Base-by-base conservation (phyloP, 2,329 filamentous ascomycete species). In the Colletotrichum phormii region DNA sequence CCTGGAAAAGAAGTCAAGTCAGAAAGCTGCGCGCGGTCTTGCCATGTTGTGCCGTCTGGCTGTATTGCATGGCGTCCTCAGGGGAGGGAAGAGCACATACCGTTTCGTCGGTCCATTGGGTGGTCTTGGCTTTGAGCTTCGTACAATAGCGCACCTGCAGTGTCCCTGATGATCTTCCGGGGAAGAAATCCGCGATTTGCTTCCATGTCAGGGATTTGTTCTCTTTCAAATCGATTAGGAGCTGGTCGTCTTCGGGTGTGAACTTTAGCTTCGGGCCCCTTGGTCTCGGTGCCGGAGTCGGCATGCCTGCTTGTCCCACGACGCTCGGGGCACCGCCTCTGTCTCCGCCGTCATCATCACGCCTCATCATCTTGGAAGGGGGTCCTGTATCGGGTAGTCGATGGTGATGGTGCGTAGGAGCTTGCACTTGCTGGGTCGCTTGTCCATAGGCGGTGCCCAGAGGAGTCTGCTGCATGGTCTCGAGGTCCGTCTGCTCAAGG, bases 151-250 rank as follows among this genome's bases (percentile, higher is more conserved):
- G 92, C 67, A 98, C 95, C 82, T 98, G 95, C 74, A 98, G 84
- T 35, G 95, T 98, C 22, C 95, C 95, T 58, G 94, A 97, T 71
- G 94, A 97, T 71, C 95, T 89, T 1, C 95, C 95, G 0, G 95
- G 95, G 77, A 98, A 98, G 84, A 98, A 98, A 80, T 98, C 95
- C 69, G 95, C 94, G 79, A 98, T 98, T 86, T 98, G 95, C 84
- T 97, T 98, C 95, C 95, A 98, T 5, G 95, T 97, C 80, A 98
- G 86, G 79, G 94, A 95, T 82, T 97, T 97, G 79, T 97, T 95
- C 83, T 98, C 95, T 82, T 98, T 98, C 74, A 98, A 86, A 79
- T 97, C 94, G 69, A 98, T 92, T 66, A 98, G 87, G 60, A 97
- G 85, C 76, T 94, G 92, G 82, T 98, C 95, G 80, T 98, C 95